Percentiles rank a stretch among this genome's conserved stretches.
phyloP scores from a whole-genome alignment of 306 rosid species.

The Citrullus amarus region DNA sequence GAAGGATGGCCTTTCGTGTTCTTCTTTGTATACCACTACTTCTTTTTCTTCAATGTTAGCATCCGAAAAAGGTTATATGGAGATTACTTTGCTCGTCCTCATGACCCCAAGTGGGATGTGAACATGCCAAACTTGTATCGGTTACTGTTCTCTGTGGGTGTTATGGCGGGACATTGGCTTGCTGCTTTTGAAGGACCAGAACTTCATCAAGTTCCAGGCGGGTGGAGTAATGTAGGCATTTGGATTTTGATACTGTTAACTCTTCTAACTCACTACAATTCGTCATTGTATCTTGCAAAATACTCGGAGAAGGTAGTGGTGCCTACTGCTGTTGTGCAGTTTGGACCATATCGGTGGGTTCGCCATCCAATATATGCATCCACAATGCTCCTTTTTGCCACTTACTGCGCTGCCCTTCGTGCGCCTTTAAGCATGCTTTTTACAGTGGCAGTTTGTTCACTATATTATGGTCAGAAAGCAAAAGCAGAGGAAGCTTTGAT shows the following conservation, averaged over 20 bases:
- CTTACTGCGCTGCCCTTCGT: slow-evolving; percentile 58
- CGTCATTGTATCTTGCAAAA: slow-evolving; percentile 75
- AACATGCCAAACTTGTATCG: slow-evolving; percentile 46
- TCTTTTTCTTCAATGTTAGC: slow-evolving; percentile 87
- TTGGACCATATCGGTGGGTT: slow-evolving; percentile 87
- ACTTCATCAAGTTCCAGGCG: slow-evolving; percentile 57
- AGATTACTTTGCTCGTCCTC: slow-evolving; percentile 61
- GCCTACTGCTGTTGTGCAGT: slow-evolving; percentile 80
- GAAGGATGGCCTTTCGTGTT: slow-evolving; percentile 93
- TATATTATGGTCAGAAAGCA: slow-evolving; percentile 79
- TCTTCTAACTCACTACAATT: slow-evolving; percentile 63
- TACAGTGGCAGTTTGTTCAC: slow-evolving; percentile 47
- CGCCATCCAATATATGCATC: slow-evolving; percentile 90
- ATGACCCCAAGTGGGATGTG: slow-evolving; percentile 84
- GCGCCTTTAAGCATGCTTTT: slow-evolving; percentile 67
- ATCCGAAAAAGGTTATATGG: slow-evolving; percentile 75
- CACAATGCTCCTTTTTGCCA: slow-evolving; percentile 56
- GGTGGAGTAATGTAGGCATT: slow-evolving; percentile 60
- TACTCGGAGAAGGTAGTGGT: slow-evolving; percentile 86
- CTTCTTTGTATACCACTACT: slow-evolving; percentile 77
- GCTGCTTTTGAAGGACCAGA: slow-evolving; percentile 97
- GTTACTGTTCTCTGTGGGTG: slow-evolving; percentile 49
- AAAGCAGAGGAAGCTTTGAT: slow-evolving; percentile 78
- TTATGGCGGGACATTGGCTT: slow-evolving; percentile 74
- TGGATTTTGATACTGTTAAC: slow-evolving; percentile 55